Percentiles rank a stretch among this genome's conserved stretches.
Conservation (phyloP, 805 yeast genomes). For the Ogataea chonburiensis region DNA sequence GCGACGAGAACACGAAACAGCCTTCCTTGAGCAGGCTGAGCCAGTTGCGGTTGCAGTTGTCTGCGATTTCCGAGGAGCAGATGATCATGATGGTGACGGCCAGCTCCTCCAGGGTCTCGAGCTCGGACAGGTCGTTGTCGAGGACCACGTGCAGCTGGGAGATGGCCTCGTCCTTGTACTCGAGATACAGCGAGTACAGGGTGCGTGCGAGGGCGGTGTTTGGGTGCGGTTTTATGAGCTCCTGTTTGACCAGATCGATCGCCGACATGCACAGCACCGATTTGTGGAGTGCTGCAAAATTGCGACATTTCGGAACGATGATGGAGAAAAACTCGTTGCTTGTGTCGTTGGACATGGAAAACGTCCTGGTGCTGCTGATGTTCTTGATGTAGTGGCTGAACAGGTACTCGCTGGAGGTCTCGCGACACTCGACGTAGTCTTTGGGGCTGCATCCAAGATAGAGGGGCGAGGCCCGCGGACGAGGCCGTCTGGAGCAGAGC, state of each 20-base stretch:
- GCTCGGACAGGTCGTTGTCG: slow-evolving; percentile 23
- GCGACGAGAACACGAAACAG: slow-evolving; percentile 28
- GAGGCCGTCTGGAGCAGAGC: not conserved
- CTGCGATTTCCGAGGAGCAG: slow-evolving; percentile 34
- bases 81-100: slow-evolving; percentile 30
- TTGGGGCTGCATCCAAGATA: not conserved
- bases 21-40: slow-evolving; percentile 32
- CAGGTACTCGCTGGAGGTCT: slow-evolving; percentile 15
- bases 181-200: slow-evolving; percentile 16
- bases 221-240: slow-evolving; percentile 7
- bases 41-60: slow-evolving; percentile 32
- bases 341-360: slow-evolving; percentile 19
- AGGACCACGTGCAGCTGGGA: slow-evolving; percentile 29
- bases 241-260: slow-evolving; percentile 26
- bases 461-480: not conserved
- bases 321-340: slow-evolving; percentile 30
- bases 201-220: slow-evolving; percentile 3
- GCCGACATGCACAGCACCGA: slow-evolving; percentile 30
- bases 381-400: slow-evolving; percentile 27
- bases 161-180: slow-evolving; percentile 33
- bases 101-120: slow-evolving; percentile 29
- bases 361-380: slow-evolving; percentile 27
- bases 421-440: not conserved
- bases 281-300: slow-evolving; percentile 26
- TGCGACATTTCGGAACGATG: slow-evolving; percentile 29